Base-by-base conservation (phyloP, 148 eudicot species). In the Euryodendron excelsum region DNA sequence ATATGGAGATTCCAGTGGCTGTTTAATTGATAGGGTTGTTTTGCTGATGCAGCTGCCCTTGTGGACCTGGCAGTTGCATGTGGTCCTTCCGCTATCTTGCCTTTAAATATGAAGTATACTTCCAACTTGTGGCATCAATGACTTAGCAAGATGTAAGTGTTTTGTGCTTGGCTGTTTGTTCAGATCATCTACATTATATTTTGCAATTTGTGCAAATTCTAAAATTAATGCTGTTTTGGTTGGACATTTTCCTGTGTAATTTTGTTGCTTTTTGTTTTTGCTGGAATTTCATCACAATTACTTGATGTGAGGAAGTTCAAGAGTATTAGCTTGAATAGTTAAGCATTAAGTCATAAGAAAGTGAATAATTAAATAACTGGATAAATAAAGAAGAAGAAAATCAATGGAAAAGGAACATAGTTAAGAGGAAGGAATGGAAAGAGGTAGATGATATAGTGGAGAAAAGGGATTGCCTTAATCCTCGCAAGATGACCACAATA, bases 1-100 rank as follows among this genome's bases (percentile, higher is more conserved):
- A 86, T 72, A 39, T 83, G 82, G 92, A 79, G 75, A 84, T 91
- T 85, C 84, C 77, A 34, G 89, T 87, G 82, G 95, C 94, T 81
- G 87, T 87, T 79, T 89, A 80, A 80, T 73, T 66, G 58, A 73
- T 52, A 44, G 56, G 72, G 72, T 63, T 55, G 77, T 74, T 63
- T 52, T 27, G 27, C 20, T 39, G 48, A 20, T 88, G 77, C 69
- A 15, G 27, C 59, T 70, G 59, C 44, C 48, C 23, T 74, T 58
- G 23, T 65, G 76, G 52, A 5, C 36, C n/a, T 55, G 48, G 69
- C 52, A 44, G 28, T 62, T 76, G 60, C 47, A 30, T 47, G 47
- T 25, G 71, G 71, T 76, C 59, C 31, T 63, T 76, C 72, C 72
- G 9, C 58, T 25, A 67, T 34, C 28, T 33, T 6, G 61, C 60